These are phyloP conservation scores for Myxozyma melibiosi DNA, from an alignment of 805 yeast species.

Conservation along the genomic window DNA sequence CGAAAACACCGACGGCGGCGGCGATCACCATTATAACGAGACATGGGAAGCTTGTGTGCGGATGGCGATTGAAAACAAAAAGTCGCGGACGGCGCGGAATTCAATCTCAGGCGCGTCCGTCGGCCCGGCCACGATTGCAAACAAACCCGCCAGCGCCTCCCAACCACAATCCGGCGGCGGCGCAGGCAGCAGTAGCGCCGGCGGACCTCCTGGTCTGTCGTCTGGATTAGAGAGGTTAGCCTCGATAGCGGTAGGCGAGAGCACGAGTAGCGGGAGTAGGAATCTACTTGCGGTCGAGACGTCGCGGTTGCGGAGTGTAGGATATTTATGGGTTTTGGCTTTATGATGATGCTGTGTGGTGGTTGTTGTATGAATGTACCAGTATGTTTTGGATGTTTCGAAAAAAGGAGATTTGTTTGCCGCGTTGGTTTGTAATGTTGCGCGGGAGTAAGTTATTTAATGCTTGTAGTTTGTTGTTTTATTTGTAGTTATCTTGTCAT, in stretches of 20 bases:
- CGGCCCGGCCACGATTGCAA: neutral
- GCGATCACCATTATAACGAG: neutral
- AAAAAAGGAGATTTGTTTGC: neutral
- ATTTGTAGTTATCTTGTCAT: neutral
- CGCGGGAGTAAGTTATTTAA: too few species aligned
- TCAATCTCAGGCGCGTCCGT: neutral
- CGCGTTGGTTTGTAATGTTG: neutral
- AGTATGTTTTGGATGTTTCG: too few species aligned
- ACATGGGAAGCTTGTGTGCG: conserved; percentile 13
- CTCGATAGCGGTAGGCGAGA: conserved; percentile 31
- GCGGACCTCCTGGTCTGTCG: neutral
- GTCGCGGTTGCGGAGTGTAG: conserved; percentile 14
- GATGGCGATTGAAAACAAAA: conserved; percentile 3
- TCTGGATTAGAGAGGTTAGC: conserved; percentile 31
- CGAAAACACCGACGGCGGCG: neutral
- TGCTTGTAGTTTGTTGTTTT: neutral
- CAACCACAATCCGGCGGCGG: neutral
- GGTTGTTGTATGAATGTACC: neutral
- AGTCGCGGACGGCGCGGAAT: conserved; percentile 6
- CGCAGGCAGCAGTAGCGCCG: neutral
- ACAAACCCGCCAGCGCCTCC: neutral
- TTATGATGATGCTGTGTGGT: neutral
- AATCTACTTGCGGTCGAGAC: conserved; percentile 12
- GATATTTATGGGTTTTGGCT: conserved; percentile 19
- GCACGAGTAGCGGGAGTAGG: conserved; percentile 1